Evolutionary conservation across 495 filamentous ascomycete species (phyloP).

Genomic region (Neurospora sp.): DNA sequence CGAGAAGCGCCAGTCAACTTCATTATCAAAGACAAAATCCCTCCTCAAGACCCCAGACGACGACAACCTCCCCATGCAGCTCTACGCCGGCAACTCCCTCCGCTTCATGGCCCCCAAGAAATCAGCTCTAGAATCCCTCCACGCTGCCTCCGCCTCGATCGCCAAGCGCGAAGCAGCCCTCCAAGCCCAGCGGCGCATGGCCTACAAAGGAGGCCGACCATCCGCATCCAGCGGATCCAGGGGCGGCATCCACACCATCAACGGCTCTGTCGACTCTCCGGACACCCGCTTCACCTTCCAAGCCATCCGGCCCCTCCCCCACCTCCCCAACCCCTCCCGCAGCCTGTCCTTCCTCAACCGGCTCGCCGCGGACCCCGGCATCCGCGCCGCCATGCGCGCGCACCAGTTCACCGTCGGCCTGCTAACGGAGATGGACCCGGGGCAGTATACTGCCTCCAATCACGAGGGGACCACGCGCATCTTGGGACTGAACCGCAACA

Average conservation of each 20-base stretch:
- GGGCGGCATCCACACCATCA: conserved; percentile 17
- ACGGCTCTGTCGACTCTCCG: neutral
- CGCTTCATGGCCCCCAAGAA: conserved; percentile 51
- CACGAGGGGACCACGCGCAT: conserved; percentile 61
- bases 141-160: conserved; percentile 27
- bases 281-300: conserved; percentile 71
- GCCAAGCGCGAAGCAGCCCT: conserved; percentile 29
- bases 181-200: conserved; percentile 11
- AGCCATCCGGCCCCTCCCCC: conserved; percentile 54
- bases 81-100: conserved; percentile 48
- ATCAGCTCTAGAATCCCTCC: conserved; percentile 40
- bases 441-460: conserved; percentile 57
- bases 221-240: neutral
- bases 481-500: conserved; percentile 79
- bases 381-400: conserved; percentile 67
- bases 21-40: conserved; percentile 4
- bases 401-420: conserved; percentile 82
- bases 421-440: conserved; percentile 91
- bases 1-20: conserved; percentile 10
- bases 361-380: conserved; percentile 74
- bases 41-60: conserved; percentile 24
- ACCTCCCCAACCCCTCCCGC: conserved; percentile 65
- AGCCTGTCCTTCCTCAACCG: conserved; percentile 65
- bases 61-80: conserved; percentile 31
- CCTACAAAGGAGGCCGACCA: neutral